Evolutionary conservation across 306 rosid species (phyloP), one percentile per base, ranked within the genome.

Genomic region (Phaseolus lunatus): DNA sequence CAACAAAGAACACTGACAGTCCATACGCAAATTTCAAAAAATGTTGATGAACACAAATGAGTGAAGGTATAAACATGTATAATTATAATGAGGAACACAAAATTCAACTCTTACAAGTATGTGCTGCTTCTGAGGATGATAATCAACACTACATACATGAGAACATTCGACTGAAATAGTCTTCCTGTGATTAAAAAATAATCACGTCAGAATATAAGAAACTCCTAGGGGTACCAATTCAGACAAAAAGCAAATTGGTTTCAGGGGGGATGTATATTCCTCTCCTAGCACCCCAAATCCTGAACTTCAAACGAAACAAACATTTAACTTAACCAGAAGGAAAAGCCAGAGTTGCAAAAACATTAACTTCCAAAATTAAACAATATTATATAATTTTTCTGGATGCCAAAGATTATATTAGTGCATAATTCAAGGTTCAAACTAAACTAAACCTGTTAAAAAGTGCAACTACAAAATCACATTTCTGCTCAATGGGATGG

Each of bases 111-210:
- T 89, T 95, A 92, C 99, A 82, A 95, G 88, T 83, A 92, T 74
- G 80, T 95, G 89, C 71, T 81, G 77, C 90, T 80, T 89, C 82
- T 84, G 87, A 68, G 89, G 87, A 83, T 92, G 83, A 78, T 90
- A 95, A 77, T 92, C 98, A 59, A 89, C 88, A 83, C 80, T 86
- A 83, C 90, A 86, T 67, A 91, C 91, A 83, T 92, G 94, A 18
- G 96, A 89, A 82, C 92, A 93, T 73, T 91, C 96, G 14, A 92
- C 81, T 35, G 94, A 90, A 72, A 63, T 80, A 43, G 94, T 82
- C 89, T 91, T 92, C 97, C 99, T 95, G 97, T 81, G 71, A 65
- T 86, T 45, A 52, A 78, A 80, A 74, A 78, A 87, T 43, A 78
- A 72, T 41, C 39, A 53, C 19, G 61, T 74, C 66, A 78, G 78